Conservation (phyloP, 108 stramenopile genomes). For the Cyclotella distinguenda region DNA sequence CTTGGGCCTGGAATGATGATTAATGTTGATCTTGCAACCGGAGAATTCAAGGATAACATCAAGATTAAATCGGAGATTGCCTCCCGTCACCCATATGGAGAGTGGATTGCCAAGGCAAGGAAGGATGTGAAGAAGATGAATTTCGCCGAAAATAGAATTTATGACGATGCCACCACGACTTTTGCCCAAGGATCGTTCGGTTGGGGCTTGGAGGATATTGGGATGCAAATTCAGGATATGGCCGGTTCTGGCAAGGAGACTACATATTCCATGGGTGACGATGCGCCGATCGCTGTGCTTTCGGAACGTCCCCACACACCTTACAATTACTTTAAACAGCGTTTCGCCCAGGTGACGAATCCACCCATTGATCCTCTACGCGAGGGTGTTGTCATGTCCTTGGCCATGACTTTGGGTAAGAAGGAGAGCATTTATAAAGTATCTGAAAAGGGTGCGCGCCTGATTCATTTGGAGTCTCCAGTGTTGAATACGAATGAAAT, state of each 20-base stretch:
- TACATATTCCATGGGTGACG: conserved; percentile 97
- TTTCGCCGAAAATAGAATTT: conserved; percentile 54
- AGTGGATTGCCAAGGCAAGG: conserved; percentile 77
- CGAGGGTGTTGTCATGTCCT: conserved; percentile 96
- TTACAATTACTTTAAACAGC: conserved; percentile 98
- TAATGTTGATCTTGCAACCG: conserved; percentile 87
- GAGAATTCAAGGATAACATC: conserved; percentile 93
- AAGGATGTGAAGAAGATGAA: conserved; percentile 66
- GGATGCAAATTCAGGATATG: conserved; percentile 96
- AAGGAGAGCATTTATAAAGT: conserved; percentile 95
- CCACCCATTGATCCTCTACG: conserved; percentile 97
- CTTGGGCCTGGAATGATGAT: conserved; percentile 97
- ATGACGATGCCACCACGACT: conserved; percentile 81
- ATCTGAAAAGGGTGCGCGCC: conserved; percentile 75
- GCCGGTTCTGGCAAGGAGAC: conserved; percentile 93
- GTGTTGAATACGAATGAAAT: conserved; percentile 76
- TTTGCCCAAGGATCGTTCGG: conserved; percentile 89
- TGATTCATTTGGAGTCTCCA: conserved; percentile 83
- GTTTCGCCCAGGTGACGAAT: conserved; percentile 96
- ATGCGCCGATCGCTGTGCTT: conserved; percentile 92
- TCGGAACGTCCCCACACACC: conserved; percentile 86
- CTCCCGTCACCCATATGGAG: conserved; percentile 85
- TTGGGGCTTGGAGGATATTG: conserved; percentile 94
- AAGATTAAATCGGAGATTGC: conserved; percentile 93
- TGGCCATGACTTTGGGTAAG: conserved; percentile 92